Base-by-base conservation (phyloP, 768 basidiomycete species). In the Xerocomus spinulosus region DNA sequence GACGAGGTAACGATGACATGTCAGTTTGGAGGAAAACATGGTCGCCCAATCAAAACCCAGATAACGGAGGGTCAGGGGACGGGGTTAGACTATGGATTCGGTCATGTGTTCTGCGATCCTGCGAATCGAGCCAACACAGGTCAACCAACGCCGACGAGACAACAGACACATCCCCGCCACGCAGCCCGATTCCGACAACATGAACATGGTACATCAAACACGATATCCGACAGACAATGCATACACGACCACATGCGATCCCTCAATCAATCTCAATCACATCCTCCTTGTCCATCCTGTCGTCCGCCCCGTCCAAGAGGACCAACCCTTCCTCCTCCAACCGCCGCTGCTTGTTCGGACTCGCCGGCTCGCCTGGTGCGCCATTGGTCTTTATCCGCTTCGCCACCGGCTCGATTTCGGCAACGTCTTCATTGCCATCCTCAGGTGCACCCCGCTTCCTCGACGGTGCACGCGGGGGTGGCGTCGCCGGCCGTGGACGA, bases 251-350 rank as follows among this genome's bases (percentile, higher is more conserved):
- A 26, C 9, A n/a, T 2, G 26, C 3, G 18, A 24, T 34, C 6
- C 10, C 36, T 76, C 67, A 78, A 58, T 83, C 78, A 53, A 82
- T 74, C 62, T 68, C 75, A 44, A 83, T 82, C 10, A 81, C 63
- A 51, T 83, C 81, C 42, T 82, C 81, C 20, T 77, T 60, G 23
- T 70, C 81, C 25, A 82, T 61, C 55, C 63, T 57, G 53, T 82
- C 82, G 48, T 78, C 71, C 28, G 70, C 73, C 10, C 71, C 69
- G 26, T 87, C 85, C 62, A 92, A 64, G 56, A 88, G 52, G 28
- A 92, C 62, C 37, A 91, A 57, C 9, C 88, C 89, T 46, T 91
- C 87, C 57, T 85, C 81, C 39, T 91, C 88, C 47, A 90, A 60
- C 52, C 70, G 66, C 48, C 79, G 67, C 57, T 75, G 79, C 69